A percentile compares a stretch with the other conserved stretches of the same genome.
Evolutionary conservation across 192 early-diverging fungal species (phyloP).

Genomic region (Coemansia interrupta): DNA sequence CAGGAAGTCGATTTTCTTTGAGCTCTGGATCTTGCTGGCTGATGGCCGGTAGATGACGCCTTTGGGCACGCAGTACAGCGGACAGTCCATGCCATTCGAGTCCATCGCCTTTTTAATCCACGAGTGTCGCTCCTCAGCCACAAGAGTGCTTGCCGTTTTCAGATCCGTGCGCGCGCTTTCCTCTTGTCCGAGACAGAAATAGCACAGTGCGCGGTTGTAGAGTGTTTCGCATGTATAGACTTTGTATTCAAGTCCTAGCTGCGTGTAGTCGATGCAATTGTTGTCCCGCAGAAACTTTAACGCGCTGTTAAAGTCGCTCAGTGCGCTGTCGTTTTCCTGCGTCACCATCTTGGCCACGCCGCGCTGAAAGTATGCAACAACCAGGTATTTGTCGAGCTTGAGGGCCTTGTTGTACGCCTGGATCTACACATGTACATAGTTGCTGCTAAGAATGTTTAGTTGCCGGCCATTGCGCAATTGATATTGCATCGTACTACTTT

Average conservation of each 20-base stretch:
- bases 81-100: conserved; percentile 57
- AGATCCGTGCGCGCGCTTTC: conserved; percentile 71
- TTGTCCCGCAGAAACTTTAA: conserved; percentile 78
- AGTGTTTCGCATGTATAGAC: conserved; percentile 84
- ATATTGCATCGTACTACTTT: too few relatives aligned
- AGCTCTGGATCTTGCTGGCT: conserved; percentile 79
- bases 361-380: conserved; percentile 89
- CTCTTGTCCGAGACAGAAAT: conserved; percentile 69
- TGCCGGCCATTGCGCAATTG: too few relatives aligned
- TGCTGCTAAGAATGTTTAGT: neutral
- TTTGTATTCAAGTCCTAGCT: conserved; percentile 88
- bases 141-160: conserved; percentile 43
- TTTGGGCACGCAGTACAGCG: conserved; percentile 75
- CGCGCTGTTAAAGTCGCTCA: conserved; percentile 77
- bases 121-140: conserved; percentile 66
- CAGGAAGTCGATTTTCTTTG: conserved; percentile 72
- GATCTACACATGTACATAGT: conserved; percentile 56
- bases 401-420: conserved; percentile 69
- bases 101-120: conserved; percentile 65
- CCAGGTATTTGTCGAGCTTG: conserved; percentile 79
- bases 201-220: conserved; percentile 87
- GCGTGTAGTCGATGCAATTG: conserved; percentile 89
- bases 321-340: conserved; percentile 66
- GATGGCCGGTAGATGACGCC: conserved; percentile 80
- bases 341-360: conserved; percentile 78